A percentile compares a stretch with the other conserved stretches of the same genome.
Evolutionary conservation across 768 basidiomycete species (phyloP).

Genomic region (Rhizopogon vulgaris): DNA sequence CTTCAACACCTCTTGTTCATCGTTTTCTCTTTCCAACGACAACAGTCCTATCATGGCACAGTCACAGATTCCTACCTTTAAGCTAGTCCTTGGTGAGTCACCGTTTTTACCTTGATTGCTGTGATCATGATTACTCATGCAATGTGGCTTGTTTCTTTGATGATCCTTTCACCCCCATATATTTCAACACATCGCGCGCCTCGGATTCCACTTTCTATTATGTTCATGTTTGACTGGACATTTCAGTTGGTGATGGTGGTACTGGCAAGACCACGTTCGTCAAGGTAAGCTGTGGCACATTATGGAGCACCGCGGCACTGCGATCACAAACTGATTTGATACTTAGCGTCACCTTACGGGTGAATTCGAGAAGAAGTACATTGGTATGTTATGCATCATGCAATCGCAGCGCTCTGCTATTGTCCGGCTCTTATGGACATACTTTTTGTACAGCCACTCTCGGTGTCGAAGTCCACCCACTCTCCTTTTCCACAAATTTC

Average conservation of each 20-base stretch:
- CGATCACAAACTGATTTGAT: constrained; percentile 57
- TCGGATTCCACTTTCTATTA: constrained; percentile 7
- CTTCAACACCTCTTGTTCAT: constrained; percentile 13
- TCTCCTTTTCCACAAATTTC: constrained; percentile 95
- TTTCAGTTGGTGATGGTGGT: constrained; percentile 88
- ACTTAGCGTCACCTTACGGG: constrained; percentile 92
- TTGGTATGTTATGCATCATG: constrained; percentile 51
- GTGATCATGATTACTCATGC: constrained; percentile 20
- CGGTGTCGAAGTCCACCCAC: constrained; percentile 98
- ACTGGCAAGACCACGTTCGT: constrained; percentile 99
- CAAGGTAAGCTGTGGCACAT: constrained; percentile 55
- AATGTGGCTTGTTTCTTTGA: constrained; percentile 33
- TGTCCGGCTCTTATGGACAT: constrained; percentile 7
- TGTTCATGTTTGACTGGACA: constrained; percentile 3
- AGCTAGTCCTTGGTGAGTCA: constrained; percentile 91
- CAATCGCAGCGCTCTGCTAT: constrained; percentile 9
- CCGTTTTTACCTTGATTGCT: constrained; percentile 3
- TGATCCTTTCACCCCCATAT: constrained; percentile 36
- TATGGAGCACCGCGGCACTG: constrained; percentile 10
- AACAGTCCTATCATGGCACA: constrained; percentile 36
- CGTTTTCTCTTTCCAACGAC: constrained; percentile 16
- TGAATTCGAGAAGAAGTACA: constrained; percentile 99
- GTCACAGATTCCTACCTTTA: constrained; percentile 75
- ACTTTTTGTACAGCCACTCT: constrained; percentile 70
- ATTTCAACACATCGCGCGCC: neutral